Percentiles rank a stretch among this genome's conserved stretches.
Evolutionary conservation across 129 eudicot species (phyloP).

Genomic region (Sambucus nigra): DNA sequence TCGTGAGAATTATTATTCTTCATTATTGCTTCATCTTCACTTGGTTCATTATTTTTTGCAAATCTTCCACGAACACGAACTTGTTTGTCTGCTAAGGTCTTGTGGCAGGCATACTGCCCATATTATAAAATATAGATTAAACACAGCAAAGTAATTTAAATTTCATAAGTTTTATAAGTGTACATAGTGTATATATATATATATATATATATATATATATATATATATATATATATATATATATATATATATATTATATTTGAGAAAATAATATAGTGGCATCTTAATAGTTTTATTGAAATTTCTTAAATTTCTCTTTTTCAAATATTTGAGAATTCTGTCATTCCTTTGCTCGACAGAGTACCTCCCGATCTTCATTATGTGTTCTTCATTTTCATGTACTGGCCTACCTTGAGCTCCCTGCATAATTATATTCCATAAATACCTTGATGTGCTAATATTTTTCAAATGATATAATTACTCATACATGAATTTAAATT

Average conservation of each 20-base stretch:
- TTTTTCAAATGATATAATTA: too few species aligned
- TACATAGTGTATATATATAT: not conserved
- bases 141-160: too few species aligned
- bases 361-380: slow-evolving; percentile 56
- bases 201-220: not conserved
- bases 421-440: slow-evolving; percentile 9
- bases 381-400: slow-evolving; percentile 38
- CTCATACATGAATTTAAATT: too few species aligned
- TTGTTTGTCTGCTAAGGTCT: slow-evolving; percentile 83
- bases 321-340: slow-evolving; percentile 74
- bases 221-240: too few species aligned
- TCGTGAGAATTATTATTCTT: slow-evolving; percentile 18
- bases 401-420: slow-evolving; percentile 21
- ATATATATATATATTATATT: too few species aligned
- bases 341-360: slow-evolving; percentile 81
- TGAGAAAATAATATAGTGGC: not conserved
- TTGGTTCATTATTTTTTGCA: slow-evolving; percentile 64
- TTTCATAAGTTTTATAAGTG: not conserved
- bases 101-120: slow-evolving; percentile 86
- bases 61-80: slow-evolving; percentile 88
- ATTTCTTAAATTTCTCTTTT: slow-evolving; percentile 88
- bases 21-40: slow-evolving; percentile 10
- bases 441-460: too few species aligned
- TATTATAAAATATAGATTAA: not conserved
- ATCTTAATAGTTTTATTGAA: slow-evolving; percentile 93